phyloP scores from a whole-genome alignment of 2,329 filamentous ascomycete genomes.

The Penicillium freii region DNA sequence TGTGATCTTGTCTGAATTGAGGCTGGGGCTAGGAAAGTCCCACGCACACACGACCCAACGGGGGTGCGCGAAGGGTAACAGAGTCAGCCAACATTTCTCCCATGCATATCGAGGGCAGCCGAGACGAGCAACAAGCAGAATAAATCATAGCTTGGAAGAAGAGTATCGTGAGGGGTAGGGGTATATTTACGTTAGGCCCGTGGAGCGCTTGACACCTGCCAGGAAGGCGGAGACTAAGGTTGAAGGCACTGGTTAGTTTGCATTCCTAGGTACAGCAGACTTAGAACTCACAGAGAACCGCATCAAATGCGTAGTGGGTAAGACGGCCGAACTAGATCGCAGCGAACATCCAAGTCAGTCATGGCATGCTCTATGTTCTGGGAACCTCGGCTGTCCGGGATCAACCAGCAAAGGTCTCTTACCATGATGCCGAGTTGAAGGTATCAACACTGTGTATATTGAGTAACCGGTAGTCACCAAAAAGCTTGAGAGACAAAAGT shows the following conservation, averaged over 20 bases:
- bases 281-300: conserved; percentile 24
- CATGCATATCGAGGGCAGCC: neutral
- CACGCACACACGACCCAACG: conserved; percentile 32
- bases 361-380: neutral
- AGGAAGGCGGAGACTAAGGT: conserved; percentile 84
- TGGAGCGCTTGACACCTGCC: conserved; percentile 95
- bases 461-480: neutral
- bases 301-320: conserved; percentile 30
- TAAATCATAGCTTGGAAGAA: neutral
- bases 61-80: conserved; percentile 27
- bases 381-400: neutral
- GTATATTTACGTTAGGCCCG: conserved; percentile 86
- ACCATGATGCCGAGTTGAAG: conserved; percentile 17
- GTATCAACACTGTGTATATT: neutral
- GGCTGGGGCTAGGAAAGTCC: conserved; percentile 58
- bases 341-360: conserved; percentile 4
- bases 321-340: conserved; percentile 25
- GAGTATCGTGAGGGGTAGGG: conserved; percentile 22
- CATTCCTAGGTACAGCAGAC: neutral
- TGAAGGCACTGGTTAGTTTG: conserved; percentile 7
- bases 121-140: neutral
- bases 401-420: conserved; percentile 1
- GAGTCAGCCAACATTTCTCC: conserved; percentile 27
- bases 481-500: neutral
- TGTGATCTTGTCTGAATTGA: conserved; percentile 81